Evolutionary conservation across 371 early-diverging fungal species (phyloP).

Genomic region (Mortierella polycephala): DNA sequence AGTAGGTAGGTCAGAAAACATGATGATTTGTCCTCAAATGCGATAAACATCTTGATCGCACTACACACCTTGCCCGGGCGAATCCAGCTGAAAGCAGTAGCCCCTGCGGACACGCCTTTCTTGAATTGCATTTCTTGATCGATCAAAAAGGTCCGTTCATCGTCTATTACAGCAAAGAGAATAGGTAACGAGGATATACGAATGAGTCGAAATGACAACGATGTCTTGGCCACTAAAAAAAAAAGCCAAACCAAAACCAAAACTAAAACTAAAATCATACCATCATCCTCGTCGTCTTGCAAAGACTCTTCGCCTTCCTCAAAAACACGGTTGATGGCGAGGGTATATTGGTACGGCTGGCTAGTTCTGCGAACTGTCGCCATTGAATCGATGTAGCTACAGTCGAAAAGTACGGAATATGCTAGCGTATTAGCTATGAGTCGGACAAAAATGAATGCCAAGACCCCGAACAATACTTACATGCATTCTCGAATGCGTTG

Average conservation of each 20-base stretch:
- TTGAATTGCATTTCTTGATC: conserved; percentile 63
- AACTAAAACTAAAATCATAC: conserved; percentile 9
- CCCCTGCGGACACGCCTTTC: conserved; percentile 41
- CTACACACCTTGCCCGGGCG: conserved; percentile 39
- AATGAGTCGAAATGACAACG: neutral
- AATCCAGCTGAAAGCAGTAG: conserved; percentile 48
- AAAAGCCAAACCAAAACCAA: neutral
- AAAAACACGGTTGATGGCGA: conserved; percentile 73
- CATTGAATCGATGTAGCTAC: conserved; percentile 63
- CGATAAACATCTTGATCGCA: neutral
- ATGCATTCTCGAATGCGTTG: conserved; percentile 54
- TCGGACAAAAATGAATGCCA: neutral
- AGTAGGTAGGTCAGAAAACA: neutral
- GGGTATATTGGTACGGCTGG: conserved; percentile 65
- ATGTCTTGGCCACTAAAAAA: conserved; percentile 10
- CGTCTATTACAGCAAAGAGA: conserved; percentile 48
- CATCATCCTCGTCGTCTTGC: conserved; percentile 55
- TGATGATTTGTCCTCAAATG: neutral
- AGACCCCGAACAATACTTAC: conserved; percentile 18
- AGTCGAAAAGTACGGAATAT: neutral
- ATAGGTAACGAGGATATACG: neutral
- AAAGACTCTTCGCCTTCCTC: conserved; percentile 81
- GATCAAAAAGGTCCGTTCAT: conserved; percentile 67
- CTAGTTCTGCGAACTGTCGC: conserved; percentile 70
- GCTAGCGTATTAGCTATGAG: neutral